Conservation (phyloP, 164 flowering plant genomes). For the Saururus chinensis region DNA sequence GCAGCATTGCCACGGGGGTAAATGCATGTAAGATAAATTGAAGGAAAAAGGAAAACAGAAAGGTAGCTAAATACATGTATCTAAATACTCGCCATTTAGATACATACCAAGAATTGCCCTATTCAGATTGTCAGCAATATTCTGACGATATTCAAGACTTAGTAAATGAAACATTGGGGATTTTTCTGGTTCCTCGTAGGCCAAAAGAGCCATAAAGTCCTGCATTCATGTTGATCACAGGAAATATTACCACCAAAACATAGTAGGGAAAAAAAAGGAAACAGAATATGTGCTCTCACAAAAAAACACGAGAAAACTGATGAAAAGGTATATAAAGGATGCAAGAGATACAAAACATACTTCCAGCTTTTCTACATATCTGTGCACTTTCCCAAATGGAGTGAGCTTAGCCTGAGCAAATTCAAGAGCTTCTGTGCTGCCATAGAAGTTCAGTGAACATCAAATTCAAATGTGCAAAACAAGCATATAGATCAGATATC, state of each 20-base stretch:
- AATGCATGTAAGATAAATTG: background rate
- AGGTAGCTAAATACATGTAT: background rate
- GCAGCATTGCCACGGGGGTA: background rate
- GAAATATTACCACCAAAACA: background rate
- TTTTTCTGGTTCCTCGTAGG: slow-evolving; percentile 90
- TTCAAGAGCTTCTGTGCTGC: slow-evolving; percentile 92
- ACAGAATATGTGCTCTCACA: background rate
- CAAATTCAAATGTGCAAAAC: background rate
- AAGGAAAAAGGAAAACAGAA: background rate
- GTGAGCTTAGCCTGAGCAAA: slow-evolving; percentile 76
- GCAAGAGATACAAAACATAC: slow-evolving; percentile 23
- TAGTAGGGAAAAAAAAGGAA: background rate
- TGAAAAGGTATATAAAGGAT: background rate
- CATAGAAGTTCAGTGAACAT: slow-evolving; percentile 11
- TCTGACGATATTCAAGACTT: slow-evolving; percentile 63
- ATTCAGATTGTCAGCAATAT: slow-evolving; percentile 74
- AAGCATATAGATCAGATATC: background rate
- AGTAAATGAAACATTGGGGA: slow-evolving; percentile 93
- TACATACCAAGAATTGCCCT: slow-evolving; percentile 79
- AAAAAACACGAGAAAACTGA: background rate
- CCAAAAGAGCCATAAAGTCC: slow-evolving; percentile 89
- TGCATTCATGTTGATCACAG: slow-evolving; percentile 18
- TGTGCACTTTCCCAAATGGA: slow-evolving; percentile 72
- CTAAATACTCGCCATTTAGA: background rate
- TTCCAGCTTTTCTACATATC: slow-evolving; percentile 72